Evolutionary conservation across 306 rosid genomes (phyloP).

Genomic region (Quercus ilex): DNA sequence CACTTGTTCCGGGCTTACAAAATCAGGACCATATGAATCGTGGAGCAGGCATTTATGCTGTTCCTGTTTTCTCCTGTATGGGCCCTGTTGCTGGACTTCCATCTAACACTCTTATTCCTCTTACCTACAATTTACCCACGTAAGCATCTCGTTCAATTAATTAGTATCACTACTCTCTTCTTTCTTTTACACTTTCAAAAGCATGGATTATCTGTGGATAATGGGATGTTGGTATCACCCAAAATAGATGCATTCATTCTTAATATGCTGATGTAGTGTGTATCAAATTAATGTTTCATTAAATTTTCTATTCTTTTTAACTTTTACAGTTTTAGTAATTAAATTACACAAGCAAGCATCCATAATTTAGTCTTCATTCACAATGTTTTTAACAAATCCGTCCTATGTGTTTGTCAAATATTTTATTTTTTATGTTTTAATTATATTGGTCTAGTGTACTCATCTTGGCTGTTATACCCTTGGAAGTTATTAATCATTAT

Average conservation of each 20-base stretch:
- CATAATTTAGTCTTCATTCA: neutral
- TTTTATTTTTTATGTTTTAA: neutral
- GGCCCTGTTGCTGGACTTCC: constrained; percentile 72
- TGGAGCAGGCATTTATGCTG: constrained; percentile 94
- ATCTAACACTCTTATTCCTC: constrained; percentile 63
- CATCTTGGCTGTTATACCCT: neutral
- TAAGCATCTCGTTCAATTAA: constrained; percentile 31
- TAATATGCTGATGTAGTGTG: neutral
- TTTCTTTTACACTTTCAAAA: neutral
- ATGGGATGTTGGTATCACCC: neutral
- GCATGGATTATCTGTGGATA: neutral
- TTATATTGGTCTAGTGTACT: neutral
- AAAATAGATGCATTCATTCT: neutral
- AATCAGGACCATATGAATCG: constrained; percentile 60
- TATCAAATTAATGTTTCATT: neutral
- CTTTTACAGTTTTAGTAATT: neutral
- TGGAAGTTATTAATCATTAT: neutral
- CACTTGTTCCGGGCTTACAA: constrained; percentile 58
- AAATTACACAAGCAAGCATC: neutral
- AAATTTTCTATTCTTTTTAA: neutral
- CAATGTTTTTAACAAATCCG: neutral
- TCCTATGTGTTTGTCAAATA: too few relatives aligned
- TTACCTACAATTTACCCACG: constrained; percentile 84
- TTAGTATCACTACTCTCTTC: neutral
- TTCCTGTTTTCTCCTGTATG: constrained; percentile 56